These are phyloP conservation scores for Rhodotorula kratochvilovae DNA, from an alignment of 768 basidiomycete genomes.

Conservation along the genomic window DNA sequence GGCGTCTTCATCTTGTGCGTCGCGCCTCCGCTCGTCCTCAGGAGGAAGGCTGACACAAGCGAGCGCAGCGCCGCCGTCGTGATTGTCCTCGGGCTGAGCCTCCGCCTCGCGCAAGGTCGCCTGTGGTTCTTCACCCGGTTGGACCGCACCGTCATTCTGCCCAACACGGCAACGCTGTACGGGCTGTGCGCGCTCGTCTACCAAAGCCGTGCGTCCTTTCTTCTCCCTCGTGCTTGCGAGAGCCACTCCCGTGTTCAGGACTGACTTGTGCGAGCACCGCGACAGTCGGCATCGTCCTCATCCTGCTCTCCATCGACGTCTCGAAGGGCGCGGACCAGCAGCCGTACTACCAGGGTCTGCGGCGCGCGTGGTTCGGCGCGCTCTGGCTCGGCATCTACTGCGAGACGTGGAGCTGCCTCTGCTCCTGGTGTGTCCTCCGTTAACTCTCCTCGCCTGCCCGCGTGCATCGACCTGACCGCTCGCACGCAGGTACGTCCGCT, in stretches of 20 bases:
- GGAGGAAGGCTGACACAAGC: background rate
- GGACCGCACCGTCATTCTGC: constrained; percentile 16
- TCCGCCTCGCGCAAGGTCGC: constrained; percentile 1
- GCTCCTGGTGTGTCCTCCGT: background rate
- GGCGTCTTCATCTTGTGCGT: constrained; percentile 12
- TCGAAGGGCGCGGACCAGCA: background rate
- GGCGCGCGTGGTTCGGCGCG: background rate
- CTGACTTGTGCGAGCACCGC: no score
- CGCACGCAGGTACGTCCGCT: constrained; percentile 32
- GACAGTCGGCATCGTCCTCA: constrained; percentile 9
- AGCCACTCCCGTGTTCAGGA: no score
- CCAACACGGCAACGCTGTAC: constrained; percentile 4
- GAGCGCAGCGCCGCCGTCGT: background rate
- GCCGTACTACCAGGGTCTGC: background rate
- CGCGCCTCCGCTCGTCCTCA: no score
- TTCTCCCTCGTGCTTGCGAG: background rate
- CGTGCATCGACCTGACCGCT: no score
- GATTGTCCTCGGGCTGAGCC: constrained; percentile 4
- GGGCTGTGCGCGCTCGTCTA: constrained; percentile 14
- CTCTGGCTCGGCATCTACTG: constrained; percentile 17
- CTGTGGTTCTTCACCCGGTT: constrained; percentile 22
- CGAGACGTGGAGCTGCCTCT: constrained; percentile 21
- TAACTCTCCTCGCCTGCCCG: background rate
- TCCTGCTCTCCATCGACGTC: constrained; percentile 11
- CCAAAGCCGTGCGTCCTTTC: background rate